Base-by-base conservation (phyloP, 768 basidiomycete species). In the Tephrocybe sp. region DNA sequence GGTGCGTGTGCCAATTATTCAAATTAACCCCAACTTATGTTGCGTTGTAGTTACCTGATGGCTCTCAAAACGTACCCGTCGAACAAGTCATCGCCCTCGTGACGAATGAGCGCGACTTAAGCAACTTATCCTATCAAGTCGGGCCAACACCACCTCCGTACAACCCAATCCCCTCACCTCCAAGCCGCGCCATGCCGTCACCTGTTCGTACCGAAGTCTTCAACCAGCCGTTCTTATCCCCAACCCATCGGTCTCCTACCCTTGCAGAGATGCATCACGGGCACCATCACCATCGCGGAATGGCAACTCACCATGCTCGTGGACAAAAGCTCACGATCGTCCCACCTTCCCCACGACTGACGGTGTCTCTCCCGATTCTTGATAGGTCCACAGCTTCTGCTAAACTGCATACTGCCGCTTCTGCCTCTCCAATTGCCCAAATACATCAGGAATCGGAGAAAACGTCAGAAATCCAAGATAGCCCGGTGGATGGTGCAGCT, bases 11-110 rank as follows among this genome's bases (percentile, higher is more conserved):
- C n/a, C n/a, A n/a, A n/a, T n/a, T n/a, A n/a, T n/a, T n/a, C n/a
- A n/a, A n/a, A n/a, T n/a, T n/a, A n/a, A n/a, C n/a, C n/a, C n/a
- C n/a, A n/a, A n/a, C n/a, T n/a, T n/a, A n/a, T n/a, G n/a, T n/a
- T n/a, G 11, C 20, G 32, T 39, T 34, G 4, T 65, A 91, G 88
- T 68, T 75, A 37, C 73, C 74, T 24, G 85, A 87, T 39, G 88
- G 90, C 32, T 71, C 85, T 2, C 82, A 84, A 56, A 82, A 84
- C 38, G 64, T 71, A 11, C 70, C 67, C 4, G 64, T 73, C 11
- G 71, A 71, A 51, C 65, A 73, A 53, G 61, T 70, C 12, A 93
- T 93, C 49, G 90, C 87, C 1, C 74, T 92, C 30, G 78, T 92
- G 12, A 89, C 86, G 10, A 86, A 88, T 46, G 50, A 57, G 28